A percentile compares a stretch with the other conserved stretches of the same genome.
Evolutionary conservation across 2,329 filamentous ascomycete genomes (phyloP).

Genomic region (Biscogniauxia marginata): DNA sequence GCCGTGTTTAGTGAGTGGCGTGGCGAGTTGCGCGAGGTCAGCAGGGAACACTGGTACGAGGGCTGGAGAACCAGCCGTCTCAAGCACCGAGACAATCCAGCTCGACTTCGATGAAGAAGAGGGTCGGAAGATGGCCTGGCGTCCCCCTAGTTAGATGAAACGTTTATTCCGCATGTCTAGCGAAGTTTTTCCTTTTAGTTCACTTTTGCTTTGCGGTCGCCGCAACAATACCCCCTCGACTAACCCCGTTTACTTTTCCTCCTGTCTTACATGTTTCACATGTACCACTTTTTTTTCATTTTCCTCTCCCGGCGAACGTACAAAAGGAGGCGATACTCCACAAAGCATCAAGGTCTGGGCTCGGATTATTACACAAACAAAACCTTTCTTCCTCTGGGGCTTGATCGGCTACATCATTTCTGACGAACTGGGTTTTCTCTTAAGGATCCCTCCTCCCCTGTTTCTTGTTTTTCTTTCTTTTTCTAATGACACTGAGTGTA

Average conservation of each 20-base stretch:
- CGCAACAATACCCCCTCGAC: conserved; percentile 24
- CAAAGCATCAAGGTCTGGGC: conserved; percentile 20
- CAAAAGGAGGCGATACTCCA: conserved; percentile 20
- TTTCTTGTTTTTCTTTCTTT: background rate
- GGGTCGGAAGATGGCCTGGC: conserved; percentile 10
- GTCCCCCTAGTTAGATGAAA: conserved; percentile 15
- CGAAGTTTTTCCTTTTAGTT: conserved; percentile 17
- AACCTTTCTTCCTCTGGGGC: conserved; percentile 1
- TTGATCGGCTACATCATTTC: background rate
- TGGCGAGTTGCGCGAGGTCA: conserved; percentile 83
- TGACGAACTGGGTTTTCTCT: background rate
- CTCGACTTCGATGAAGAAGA: conserved; percentile 36
- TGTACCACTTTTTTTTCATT: conserved; percentile 13
- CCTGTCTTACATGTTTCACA: conserved; percentile 23
- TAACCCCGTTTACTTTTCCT: conserved; percentile 22
- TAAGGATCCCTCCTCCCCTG: background rate
- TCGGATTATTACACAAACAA: conserved; percentile 19
- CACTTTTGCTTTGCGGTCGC: conserved; percentile 20
- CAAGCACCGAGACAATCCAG: conserved; percentile 48
- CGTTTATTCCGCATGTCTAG: conserved; percentile 21
- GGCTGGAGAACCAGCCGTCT: conserved; percentile 80
- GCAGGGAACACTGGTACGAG: conserved; percentile 92
- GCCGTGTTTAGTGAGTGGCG: conserved; percentile 94
- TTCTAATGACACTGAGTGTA: background rate
- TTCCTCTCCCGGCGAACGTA: conserved; percentile 17